These are phyloP conservation scores for Penicillium sp. DNA, from an alignment of 2,329 filamentous ascomycete species.

Conservation along the genomic window DNA sequence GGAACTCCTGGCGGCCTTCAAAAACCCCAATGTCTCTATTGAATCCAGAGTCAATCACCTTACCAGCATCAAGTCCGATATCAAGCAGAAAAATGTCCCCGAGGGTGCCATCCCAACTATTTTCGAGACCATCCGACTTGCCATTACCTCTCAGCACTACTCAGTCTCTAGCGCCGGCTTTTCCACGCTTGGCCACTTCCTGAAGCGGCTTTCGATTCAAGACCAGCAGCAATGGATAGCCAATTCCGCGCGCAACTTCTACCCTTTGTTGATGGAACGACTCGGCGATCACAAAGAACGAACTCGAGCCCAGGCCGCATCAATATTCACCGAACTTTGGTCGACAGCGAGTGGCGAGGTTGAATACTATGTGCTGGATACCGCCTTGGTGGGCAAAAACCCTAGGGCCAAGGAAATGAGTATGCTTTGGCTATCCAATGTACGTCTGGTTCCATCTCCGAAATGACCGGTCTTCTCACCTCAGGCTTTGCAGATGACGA, in stretches of 20 bases:
- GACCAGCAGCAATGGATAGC: slow-evolving; percentile 71
- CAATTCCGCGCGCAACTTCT: slow-evolving; percentile 66
- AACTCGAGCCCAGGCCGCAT: slow-evolving; percentile 69
- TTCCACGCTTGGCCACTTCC: slow-evolving; percentile 80
- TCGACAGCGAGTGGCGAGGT: slow-evolving; percentile 67
- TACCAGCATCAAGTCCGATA: slow-evolving; percentile 75
- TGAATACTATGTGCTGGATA: slow-evolving; percentile 75
- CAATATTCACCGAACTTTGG: slow-evolving; percentile 76
- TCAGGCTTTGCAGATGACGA: slow-evolving; percentile 64
- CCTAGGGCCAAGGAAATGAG: slow-evolving; percentile 78
- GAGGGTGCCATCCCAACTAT: slow-evolving; percentile 67
- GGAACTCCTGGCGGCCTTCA: slow-evolving; percentile 54
- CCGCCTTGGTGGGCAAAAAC: slow-evolving; percentile 76
- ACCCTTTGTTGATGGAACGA: slow-evolving; percentile 76
- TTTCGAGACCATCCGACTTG: slow-evolving; percentile 77
- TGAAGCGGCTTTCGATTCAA: slow-evolving; percentile 82
- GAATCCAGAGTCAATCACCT: slow-evolving; percentile 71
- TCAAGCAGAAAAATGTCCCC: slow-evolving; percentile 89
- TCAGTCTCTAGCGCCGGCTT: slow-evolving; percentile 79
- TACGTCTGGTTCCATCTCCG: slow-evolving; percentile 38
- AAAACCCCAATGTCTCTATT: slow-evolving; percentile 63
- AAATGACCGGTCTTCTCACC: slow-evolving; percentile 8
- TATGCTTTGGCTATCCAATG: slow-evolving; percentile 81
- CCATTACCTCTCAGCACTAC: slow-evolving; percentile 73
- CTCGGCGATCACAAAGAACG: slow-evolving; percentile 88